These are phyloP conservation scores for Castanea mollissima DNA, from an alignment of 306 rosid genomes.

Conservation along the genomic window DNA sequence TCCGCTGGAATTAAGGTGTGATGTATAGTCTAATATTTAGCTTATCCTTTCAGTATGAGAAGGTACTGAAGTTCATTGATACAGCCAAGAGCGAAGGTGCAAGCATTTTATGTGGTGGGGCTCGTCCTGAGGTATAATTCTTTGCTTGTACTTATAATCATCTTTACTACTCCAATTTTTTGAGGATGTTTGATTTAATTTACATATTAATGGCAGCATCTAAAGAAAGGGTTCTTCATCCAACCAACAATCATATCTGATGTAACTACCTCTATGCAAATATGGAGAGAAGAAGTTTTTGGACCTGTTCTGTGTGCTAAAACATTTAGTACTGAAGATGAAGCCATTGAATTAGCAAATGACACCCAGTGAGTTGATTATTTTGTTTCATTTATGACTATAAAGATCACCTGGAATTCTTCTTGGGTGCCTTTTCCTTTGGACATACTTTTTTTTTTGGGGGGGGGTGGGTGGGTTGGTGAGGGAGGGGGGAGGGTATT, in stretches of 20 bases:
- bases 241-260: conserved; percentile 77
- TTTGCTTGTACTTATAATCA: conserved; percentile 13
- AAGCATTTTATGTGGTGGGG: conserved; percentile 77
- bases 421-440: neutral
- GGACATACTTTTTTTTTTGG: neutral
- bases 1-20: conserved; percentile 13
- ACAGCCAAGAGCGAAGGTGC: conserved; percentile 96
- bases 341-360: conserved; percentile 87
- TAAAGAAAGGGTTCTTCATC: conserved; percentile 77
- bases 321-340: conserved; percentile 86
- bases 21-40: conserved; percentile 34
- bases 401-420: neutral
- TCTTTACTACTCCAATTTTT: conserved; percentile 9
- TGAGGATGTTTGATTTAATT: neutral
- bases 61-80: conserved; percentile 70
- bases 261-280: conserved; percentile 90
- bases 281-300: conserved; percentile 95
- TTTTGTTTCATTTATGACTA: conserved; percentile 8
- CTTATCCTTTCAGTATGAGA: conserved; percentile 68
- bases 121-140: conserved; percentile 83
- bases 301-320: conserved; percentile 97
- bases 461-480: fast-evolving
- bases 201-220: conserved; percentile 62
- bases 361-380: conserved; percentile 65
- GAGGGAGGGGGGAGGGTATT: no score